Base-by-base conservation (phyloP, 2,329 filamentous ascomycete genomes). In the Sporothrix inflata region DNA sequence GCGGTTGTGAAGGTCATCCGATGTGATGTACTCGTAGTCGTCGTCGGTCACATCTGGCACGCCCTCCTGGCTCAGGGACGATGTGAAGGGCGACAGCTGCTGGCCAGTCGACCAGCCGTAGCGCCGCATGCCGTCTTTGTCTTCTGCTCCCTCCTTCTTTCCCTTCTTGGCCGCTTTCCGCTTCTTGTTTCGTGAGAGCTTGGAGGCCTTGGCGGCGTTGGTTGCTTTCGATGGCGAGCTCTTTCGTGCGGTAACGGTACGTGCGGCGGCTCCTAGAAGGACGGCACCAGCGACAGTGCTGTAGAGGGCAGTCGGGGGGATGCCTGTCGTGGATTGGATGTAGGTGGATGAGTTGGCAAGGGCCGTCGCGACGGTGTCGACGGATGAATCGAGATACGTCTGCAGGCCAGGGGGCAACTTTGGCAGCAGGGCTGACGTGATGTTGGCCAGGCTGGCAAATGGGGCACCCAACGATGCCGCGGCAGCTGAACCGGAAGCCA, bases 21-120 rank as follows among this genome's bases (percentile, higher is more conserved):
- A 90, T n/a, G 92, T 94, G 78, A 94, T 94, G 83, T 95, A 94
- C 79, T 89, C 91, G 80, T 90, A 95, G 82, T 94, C 92, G 45
- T 91, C 88, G 76, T 94, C 91, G 76, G 89, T 92, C 73, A 94
- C 90, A 75, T 71, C 55, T 27, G 89, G 86, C 11, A 85, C 81
- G 55, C 85, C 83, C 61, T 83, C 83, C 16, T 78, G 76, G 49
- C 82, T 80, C 19, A 82, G 75, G 73, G 82, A 78, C 45, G 86
- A 85, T 72, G 81, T 80, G 76, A 85, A 88, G n/a, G 86, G 86
- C 66, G 86, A 88, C 73, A 87, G 78, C n/a, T 70, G 69, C 16
- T 69, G 71, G 38, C 69, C 71, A 71, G 80, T 78, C 11, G 83
- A 83, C 83, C 85, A 87, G 74, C 85, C 84, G 79, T 85, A 88